Evolutionary conservation across 805 yeast species (phyloP), one percentile per base, ranked within the genome.

Genomic region (Wickerhamomyces queroliae): DNA sequence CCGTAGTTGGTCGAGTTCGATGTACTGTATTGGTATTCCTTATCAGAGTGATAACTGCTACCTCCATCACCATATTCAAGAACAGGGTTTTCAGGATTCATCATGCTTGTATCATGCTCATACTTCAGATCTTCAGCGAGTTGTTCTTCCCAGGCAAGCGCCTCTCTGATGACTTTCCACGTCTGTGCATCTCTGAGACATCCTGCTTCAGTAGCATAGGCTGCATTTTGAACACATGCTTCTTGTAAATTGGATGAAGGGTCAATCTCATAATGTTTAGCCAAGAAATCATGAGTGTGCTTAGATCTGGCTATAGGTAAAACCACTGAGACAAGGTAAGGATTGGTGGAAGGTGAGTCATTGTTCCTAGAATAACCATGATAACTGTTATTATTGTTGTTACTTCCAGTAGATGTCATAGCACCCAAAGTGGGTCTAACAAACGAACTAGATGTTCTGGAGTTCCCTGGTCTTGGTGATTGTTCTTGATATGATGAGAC

Each of bases 121-220:
- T 33, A 33, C 9, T 17, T 22, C 15, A 40, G 18, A 5, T 50
- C 45, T 8, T 42, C 21, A 9, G 33, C 44, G 13, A 50, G 30
- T 21, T 48, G 43, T 11, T 46, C 17, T 31, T 56, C 62, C 59
- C 70, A 61, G 2, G 59, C 54, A 4, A 80, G 57, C 22, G 78
- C 62, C 25, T 72, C 73, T 12, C 74, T 72, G 5, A 81, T 58
- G 4, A 79, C 67, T 43, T 70, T 59, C 89, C 89, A 82, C 1
- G 77, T 69, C 50, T 78, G 85, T 39, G 80, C 66, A 39, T 78
- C 83, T 42, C 85, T 59, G 38, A 62, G 64, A 36, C 67, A 58
- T 15, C 68, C 66, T 1, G 69, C 82, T 34, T 68, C 63, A 1
- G 70, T 70, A 0, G 84, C 84, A 8, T 76, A 63, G 15, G 66